Evolutionary conservation across 164 flowering plant species (phyloP).

Genomic region (Tetracentron sinense): DNA sequence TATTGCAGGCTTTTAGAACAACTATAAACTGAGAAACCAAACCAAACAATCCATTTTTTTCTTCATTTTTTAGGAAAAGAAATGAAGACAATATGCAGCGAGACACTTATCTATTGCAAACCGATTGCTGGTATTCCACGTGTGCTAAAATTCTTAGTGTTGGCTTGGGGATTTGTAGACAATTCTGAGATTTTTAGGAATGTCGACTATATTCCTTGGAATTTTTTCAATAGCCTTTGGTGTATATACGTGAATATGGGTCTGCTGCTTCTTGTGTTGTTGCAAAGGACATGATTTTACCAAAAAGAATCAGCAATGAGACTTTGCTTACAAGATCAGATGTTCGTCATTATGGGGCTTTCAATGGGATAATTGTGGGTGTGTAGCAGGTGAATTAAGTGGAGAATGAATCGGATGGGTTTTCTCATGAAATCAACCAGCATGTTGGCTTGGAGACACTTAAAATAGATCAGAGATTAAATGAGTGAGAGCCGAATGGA

Average conservation of each 20-base stretch:
- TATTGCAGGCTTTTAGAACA: too few relatives aligned
- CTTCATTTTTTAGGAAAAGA: too few relatives aligned
- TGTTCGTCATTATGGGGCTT: slow-evolving; percentile 88
- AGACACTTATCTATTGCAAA: too few relatives aligned
- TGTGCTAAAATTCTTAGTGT: not conserved
- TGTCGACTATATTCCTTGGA: not conserved
- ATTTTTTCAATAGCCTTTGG: too few relatives aligned
- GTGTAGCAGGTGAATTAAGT: slow-evolving; percentile 62
- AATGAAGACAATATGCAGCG: too few relatives aligned
- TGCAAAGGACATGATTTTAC: slow-evolving; percentile 60
- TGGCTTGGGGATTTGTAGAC: slow-evolving; percentile 4
- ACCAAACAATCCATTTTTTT: too few relatives aligned
- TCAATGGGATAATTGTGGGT: slow-evolving; percentile 67
- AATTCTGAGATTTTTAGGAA: not conserved
- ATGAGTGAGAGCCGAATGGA: too few relatives aligned
- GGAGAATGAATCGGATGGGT: slow-evolving; percentile 28
- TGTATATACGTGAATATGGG: slow-evolving; percentile 54
- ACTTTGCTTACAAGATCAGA: slow-evolving; percentile 38
- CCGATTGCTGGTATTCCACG: too few relatives aligned
- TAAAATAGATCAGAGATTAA: too few relatives aligned
- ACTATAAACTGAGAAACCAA: too few relatives aligned
- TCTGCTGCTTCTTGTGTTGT: slow-evolving; percentile 84
- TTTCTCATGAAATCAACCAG: slow-evolving; percentile 33
- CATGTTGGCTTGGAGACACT: slow-evolving; percentile 38
- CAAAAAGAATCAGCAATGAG: slow-evolving; percentile 38